Percentiles rank a stretch among this genome's conserved stretches.
Conservation (phyloP, 164 flowering plant species). For the Cinnamomum chago region DNA sequence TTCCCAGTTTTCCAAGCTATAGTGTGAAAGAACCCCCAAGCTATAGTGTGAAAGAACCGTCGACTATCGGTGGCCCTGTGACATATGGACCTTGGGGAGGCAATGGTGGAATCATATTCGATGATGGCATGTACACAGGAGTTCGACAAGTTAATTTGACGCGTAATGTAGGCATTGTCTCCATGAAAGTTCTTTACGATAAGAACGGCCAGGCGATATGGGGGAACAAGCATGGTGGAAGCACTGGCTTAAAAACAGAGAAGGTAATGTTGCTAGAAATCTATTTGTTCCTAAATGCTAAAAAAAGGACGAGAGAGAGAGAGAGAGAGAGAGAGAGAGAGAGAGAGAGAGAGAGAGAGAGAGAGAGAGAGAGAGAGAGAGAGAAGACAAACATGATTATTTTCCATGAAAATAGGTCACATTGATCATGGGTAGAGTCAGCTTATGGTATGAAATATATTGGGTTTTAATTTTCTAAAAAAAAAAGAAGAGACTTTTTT, state of each 20-base stretch:
- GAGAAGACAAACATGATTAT: too few species aligned
- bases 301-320: too few species aligned
- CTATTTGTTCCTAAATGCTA: too few species aligned
- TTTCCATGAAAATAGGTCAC: too few species aligned
- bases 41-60: background rate
- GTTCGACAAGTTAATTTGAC: slow-evolving; percentile 58
- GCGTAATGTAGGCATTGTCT: slow-evolving; percentile 50
- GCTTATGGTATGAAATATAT: too few species aligned
- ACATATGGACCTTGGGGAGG: slow-evolving; percentile 91
- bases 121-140: slow-evolving; percentile 66
- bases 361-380: accelerated
- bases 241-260: slow-evolving; percentile 48
- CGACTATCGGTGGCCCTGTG: slow-evolving; percentile 26
- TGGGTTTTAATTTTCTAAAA: too few species aligned
- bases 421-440: too few species aligned
- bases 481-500: too few species aligned
- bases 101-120: slow-evolving; percentile 57
- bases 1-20: background rate
- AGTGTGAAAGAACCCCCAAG: slow-evolving; percentile 18
- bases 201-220: slow-evolving; percentile 44
- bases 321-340: accelerated
- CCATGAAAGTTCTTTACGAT: slow-evolving; percentile 64
- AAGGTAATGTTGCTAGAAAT: slow-evolving; percentile 33
- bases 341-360: accelerated
- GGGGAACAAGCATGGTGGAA: slow-evolving; percentile 78